A percentile compares a stretch with the other conserved stretches of the same genome.
Evolutionary conservation across 73 alveolate species (phyloP).

Genomic region (Uronychia binucleata): DNA sequence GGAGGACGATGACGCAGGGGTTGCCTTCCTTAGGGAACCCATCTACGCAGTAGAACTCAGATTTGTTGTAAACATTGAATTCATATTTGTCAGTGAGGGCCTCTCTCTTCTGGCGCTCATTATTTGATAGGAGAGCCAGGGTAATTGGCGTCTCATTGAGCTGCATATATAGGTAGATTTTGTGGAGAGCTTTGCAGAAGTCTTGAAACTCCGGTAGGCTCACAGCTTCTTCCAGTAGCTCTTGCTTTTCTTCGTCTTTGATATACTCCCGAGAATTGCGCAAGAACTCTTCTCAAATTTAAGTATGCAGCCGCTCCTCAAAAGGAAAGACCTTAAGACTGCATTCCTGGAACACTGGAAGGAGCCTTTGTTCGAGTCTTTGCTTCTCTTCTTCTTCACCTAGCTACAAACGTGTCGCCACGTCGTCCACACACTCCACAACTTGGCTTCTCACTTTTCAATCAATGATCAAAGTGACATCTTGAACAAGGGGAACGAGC

Average conservation of each 20-base stretch:
- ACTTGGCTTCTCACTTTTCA: neutral
- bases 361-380: constrained; percentile 22
- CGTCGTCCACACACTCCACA: neutral
- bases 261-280: no score
- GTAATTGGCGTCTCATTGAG: constrained; percentile 59
- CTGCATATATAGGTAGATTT: constrained; percentile 36
- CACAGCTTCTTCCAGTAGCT: constrained; percentile 47
- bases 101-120: constrained; percentile 6
- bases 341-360: constrained; percentile 45
- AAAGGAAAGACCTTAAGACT: constrained; percentile 19
- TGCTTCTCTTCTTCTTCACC: constrained; percentile 13
- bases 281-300: no score
- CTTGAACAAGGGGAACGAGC: constrained; percentile 48
- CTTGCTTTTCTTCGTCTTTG: constrained; percentile 19
- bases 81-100: constrained; percentile 30
- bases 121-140: constrained; percentile 16
- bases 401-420: constrained; percentile 6
- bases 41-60: constrained; percentile 45
- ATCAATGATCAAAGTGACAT: neutral
- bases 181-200: constrained; percentile 31
- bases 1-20: constrained; percentile 59
- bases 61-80: constrained; percentile 36
- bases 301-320: no score
- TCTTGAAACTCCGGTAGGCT: constrained; percentile 19
- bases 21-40: constrained; percentile 67